These are phyloP conservation scores for Aphanomyces cochlioides DNA, from an alignment of 352 stramenopile species.

Conservation along the genomic window DNA sequence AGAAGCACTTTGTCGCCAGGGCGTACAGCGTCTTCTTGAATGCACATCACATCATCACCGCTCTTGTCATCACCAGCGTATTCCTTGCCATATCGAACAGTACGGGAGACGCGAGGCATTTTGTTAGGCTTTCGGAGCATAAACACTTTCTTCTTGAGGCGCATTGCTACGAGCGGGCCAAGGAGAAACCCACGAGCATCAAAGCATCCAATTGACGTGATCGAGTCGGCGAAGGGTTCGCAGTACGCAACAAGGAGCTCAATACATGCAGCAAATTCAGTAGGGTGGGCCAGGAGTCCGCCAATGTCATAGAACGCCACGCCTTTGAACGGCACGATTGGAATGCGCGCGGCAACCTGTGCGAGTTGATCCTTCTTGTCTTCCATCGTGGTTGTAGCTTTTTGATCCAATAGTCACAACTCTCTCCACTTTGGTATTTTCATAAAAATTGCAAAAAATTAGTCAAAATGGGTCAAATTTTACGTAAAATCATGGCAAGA, in stretches of 20 bases:
- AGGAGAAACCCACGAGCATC: conserved; percentile 97
- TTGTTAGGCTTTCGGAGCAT: conserved; percentile 98
- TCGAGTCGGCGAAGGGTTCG: conserved; percentile 46
- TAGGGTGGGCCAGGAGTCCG: conserved; percentile 87
- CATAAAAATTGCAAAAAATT: not conserved
- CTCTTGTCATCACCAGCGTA: conserved; percentile 84
- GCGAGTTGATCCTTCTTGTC: not conserved
- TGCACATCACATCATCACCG: conserved; percentile 78
- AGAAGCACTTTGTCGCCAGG: conserved; percentile 90
- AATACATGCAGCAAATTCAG: conserved; percentile 88
- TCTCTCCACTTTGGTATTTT: not conserved
- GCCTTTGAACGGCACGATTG: conserved; percentile 95
- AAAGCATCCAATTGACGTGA: conserved; percentile 88
- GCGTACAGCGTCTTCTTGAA: conserved; percentile 74
- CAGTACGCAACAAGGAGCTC: conserved; percentile 88
- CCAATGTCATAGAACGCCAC: conserved; percentile 98
- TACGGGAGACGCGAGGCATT: conserved; percentile 93
- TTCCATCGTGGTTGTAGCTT: not conserved
- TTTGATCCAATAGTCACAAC: not conserved
- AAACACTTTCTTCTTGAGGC: conserved; percentile 96
- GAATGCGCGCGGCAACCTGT: conserved; percentile 84
- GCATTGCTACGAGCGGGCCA: conserved; percentile 90
- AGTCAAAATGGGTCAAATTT: too few species aligned
- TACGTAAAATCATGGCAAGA: too few species aligned
- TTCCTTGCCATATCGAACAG: conserved; percentile 91